Evolutionary conservation across 441 rosid species (phyloP), one percentile per base, ranked within the genome.

Genomic region (Gossypium gossypioides): DNA sequence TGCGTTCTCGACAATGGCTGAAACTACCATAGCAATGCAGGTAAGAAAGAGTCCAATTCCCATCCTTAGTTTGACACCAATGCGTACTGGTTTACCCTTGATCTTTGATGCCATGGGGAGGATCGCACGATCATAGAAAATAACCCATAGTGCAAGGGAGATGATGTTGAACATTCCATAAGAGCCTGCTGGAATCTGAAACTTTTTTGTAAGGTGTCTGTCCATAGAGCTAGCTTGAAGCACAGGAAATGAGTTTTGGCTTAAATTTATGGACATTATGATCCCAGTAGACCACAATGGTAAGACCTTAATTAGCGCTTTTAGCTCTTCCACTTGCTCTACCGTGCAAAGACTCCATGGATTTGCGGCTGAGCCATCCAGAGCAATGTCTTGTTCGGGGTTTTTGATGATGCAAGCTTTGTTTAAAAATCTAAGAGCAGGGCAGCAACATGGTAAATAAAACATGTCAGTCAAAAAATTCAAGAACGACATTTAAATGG

Each of bases 261-360:
- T 86, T 50, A 84, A 72, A 74, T 83, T 90, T 62, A 93, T 81
- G 0, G 97, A 86, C 77, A 88, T 75, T 81, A 88, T 77, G 19
- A 91, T 90, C 74, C 96, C 96, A 0, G 96, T 83, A 40, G 96
- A 86, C 98, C 96, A 93, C n/a, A 93, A 27, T 1, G 98, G 98
- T 22, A 88, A 69, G 74, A 90, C 92, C 71, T 86, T 91, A 59
- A 93, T 52, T 15, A 90, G 87, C 1, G 93, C 92, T 81, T 93
- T 93, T 57, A 93, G 84, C 81, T 87, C 97, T 80, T 57, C 61
- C 5, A 57, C 61, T 10, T 24, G 32, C 76, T 89, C 88, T 2
- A 87, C 79, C 12, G 97, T 89, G 92, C 97, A 92, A n/a, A 89
- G 88, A 21, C 75, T 84, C 97, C 95, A 91, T 1, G 95, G 87